These are phyloP conservation scores for Thalassiosira exigua DNA, from an alignment of 352 stramenopile species.

Conservation along the genomic window DNA sequence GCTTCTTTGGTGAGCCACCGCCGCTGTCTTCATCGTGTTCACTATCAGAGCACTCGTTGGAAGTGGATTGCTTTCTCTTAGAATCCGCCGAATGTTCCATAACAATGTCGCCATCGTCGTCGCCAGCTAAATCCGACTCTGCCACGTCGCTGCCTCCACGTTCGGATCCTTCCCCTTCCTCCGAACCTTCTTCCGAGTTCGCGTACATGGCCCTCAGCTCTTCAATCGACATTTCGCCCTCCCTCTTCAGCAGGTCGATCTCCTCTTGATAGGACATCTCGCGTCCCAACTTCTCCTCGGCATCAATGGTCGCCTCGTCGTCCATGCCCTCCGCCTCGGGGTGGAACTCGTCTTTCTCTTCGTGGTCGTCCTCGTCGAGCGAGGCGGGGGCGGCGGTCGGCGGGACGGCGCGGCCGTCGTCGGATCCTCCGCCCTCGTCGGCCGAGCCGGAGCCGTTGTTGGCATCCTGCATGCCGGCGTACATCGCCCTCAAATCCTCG, in stretches of 20 bases:
- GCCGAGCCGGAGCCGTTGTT: background rate
- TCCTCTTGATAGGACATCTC: conserved; percentile 79
- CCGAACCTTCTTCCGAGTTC: conserved; percentile 41
- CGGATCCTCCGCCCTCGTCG: conserved; percentile 20
- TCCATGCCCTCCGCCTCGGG: conserved; percentile 78
- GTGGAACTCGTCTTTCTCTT: conserved; percentile 69
- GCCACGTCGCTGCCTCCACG: too few species aligned
- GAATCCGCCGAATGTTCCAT: background rate
- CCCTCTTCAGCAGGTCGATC: conserved; percentile 81
- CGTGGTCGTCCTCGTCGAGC: conserved; percentile 48
- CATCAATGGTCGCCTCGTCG: conserved; percentile 90
- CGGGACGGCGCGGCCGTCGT: conserved; percentile 12
- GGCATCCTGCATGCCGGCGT: conserved; percentile 54
- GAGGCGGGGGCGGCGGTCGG: conserved; percentile 16
- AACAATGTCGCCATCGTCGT: conserved; percentile 23
- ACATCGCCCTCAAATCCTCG: conserved; percentile 89
- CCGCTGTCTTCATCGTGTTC: conserved; percentile 26
- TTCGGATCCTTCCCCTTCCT: too few species aligned
- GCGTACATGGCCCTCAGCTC: conserved; percentile 86
- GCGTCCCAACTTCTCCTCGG: conserved; percentile 83
- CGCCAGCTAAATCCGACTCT: conserved; percentile 40
- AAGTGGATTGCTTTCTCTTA: too few species aligned
- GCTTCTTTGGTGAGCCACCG: conserved; percentile 13
- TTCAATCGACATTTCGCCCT: conserved; percentile 88
- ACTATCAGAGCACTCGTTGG: too few species aligned